Evolutionary conservation across 2,329 filamentous ascomycete species (phyloP), one percentile per base, ranked within the genome.

Genomic region (Pseudocercospora fuligena): DNA sequence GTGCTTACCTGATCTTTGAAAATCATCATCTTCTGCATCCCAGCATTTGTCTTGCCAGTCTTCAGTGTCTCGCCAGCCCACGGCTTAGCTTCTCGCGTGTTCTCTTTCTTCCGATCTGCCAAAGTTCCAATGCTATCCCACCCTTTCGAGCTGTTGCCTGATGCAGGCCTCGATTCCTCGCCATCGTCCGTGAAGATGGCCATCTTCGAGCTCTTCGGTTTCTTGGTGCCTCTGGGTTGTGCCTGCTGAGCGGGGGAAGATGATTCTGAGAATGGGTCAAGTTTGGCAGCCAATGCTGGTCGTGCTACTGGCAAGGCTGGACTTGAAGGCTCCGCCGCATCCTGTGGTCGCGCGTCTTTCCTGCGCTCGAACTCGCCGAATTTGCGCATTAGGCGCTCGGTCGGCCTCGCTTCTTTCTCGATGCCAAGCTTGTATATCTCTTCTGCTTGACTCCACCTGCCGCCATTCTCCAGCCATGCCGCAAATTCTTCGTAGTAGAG

Each of bases 401-500:
- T 86, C 1, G 95, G 95, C 43, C 92, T 87, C 3, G 95, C 95
- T 73, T 96, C 93, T 49, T 89, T 89, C 78, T 97, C 92, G 62
- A 99, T 90, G 1, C 95, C 95, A 70, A 97, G 83, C 73, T 90
- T 89, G 78, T 96, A 98, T 0, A 99, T 92, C 78, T 99, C 95
- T 73, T 97, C 93, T 0, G 95, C 94, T 78, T 99, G 95, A 23
- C 85, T 86, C 91, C 93, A 97, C 70, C 94, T 86, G 14, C 89
- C 91, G 6, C 90, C 91, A 40, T 88, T 85, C 81, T 99, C 95
- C 6, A 99, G 84, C 92, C 94, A 98, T 1, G 89, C 91, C 0
- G 95, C 94, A 77, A 97, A 99, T 76, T 98, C 95, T 78, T 99
- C 95, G 80, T 99, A 99, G 79, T 93, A 99, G 3, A 98, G 83